Base-by-base conservation (phyloP, 2,329 filamentous ascomycete genomes). In the Botrytis galanthina region DNA sequence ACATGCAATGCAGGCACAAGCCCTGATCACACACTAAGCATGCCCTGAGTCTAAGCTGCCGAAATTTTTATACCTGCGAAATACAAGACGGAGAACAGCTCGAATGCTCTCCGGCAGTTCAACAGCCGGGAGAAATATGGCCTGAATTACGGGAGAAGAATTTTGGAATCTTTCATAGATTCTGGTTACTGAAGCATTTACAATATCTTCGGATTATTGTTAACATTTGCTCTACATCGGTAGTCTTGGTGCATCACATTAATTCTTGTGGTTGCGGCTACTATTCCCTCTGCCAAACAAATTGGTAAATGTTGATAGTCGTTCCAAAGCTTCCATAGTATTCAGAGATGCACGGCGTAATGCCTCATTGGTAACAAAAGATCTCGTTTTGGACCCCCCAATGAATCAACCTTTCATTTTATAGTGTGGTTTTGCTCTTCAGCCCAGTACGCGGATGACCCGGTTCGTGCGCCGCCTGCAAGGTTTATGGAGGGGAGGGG, bases 271-370 rank as follows among this genome's bases (percentile, higher is more conserved):
- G 61, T 63, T 57, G 61, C 61, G 61, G 37, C n/a, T 63, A 42
- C n/a, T 44, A 39, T 44, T 39, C 26, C 26, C 35, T 46, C n/a
- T 35, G 48, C 46, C 66, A 48, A 32, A 69, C 37, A 57, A 69
- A 59, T 42, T 22, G 66, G 37, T 44, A 32, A 69, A 57, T 48
- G 35, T 57, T 69, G 66, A 26, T 54, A 67, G 64, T 51, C 51
- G 46, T 67, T 67, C 64, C n/a, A 69, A 68, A 69, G 48, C 66
- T 57, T 69, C 66, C n/a, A 42, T 44, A 35, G 42, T 66, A 48
- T 66, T 48, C 35, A 48, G 44, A 66, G 29, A 29, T 42, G 48
- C 51, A 42, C 35, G 12, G 66, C 35, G 29, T 68, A 39, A 29
- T 68, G n/a, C 46, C 46, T 29, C 48, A 68, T 68, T 54, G 26